Evolutionary conservation across 208 protist genomes (phyloP), one percentile per base, ranked within the genome.

Genomic region (Leptomonas pyrrhocoris): DNA sequence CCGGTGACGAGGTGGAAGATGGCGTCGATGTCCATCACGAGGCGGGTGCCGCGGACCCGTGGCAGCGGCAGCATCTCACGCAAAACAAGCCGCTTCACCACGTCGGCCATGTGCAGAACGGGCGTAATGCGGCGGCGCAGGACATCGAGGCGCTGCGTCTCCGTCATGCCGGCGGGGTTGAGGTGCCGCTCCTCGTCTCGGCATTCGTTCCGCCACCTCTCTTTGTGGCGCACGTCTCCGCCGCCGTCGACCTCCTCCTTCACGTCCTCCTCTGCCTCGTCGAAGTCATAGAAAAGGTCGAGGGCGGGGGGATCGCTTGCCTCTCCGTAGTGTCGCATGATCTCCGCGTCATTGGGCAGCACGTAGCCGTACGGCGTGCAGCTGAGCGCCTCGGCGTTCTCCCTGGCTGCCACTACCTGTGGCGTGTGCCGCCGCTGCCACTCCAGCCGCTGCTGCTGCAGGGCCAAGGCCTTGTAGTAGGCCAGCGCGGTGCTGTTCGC

Each of bases 381-480:
- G 48, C 58, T 75, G 45, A 50, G 49, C n/a, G 51, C 61, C 51
- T 68, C 55, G 1, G 4, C 28, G 1, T 25, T 56, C 46, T 53
- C 60, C 45, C 30, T 48, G 1, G 43, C 74, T 1, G 51, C 68
- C 15, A 64, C 68, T 30, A 43, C 46, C 45, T 65, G 50, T 18
- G 63, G 65, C 11, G n/a, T 65, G 51, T 79, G 73, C 49, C 31
- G 38, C 19, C 62, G 69, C 27, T 64, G 68, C 82, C 82, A 87
- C 8, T 65, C 57, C 45, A 80, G 31, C 27, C 70, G 70, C 38
- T 80, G 53, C 30, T 81, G 61, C 25, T 76, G 69, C 25, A 82
- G 66, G n/a, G 76, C 74, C 30, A 94, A 62, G 9, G 88, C 88
- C 54, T 86, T 86, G 80, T 96, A 96, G 79, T 93, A 96, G 25